Evolutionary conservation across 169 alveolate genomes (phyloP).

Genomic region (Plasmodium billcollinsi): DNA sequence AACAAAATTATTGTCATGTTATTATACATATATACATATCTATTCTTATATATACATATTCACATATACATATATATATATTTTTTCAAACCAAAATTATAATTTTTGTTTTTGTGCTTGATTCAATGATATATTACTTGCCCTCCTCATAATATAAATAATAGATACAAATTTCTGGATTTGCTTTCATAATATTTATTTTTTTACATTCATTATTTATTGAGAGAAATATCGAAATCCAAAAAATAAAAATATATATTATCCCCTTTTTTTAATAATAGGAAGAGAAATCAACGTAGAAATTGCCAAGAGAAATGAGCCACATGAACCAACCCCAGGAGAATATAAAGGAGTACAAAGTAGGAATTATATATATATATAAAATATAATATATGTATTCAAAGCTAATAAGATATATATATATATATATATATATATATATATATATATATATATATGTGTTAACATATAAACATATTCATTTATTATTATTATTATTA

Average conservation of each 20-base stretch:
- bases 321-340: slow-evolving; percentile 78
- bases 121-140: background rate
- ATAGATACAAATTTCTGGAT: background rate
- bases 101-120: background rate
- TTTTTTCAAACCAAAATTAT: too few species aligned
- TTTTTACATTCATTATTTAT: too few species aligned
- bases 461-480: background rate
- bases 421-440: background rate
- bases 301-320: slow-evolving; percentile 72
- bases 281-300: slow-evolving; percentile 74
- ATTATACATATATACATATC: too few species aligned
- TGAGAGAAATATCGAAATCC: too few species aligned
- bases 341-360: slow-evolving; percentile 72
- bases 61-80: too few species aligned
- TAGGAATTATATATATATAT: background rate
- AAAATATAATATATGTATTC: background rate
- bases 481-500: background rate
- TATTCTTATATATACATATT: too few species aligned
- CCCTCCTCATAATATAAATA: too few species aligned
- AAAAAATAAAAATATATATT: background rate
- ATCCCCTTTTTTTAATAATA: slow-evolving; percentile 58
- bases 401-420: background rate
- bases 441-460: background rate
- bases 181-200: background rate
- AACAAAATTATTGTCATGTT: too few species aligned